Conservation (phyloP, 108 stramenopile species). For the Bacterosira constricta region DNA sequence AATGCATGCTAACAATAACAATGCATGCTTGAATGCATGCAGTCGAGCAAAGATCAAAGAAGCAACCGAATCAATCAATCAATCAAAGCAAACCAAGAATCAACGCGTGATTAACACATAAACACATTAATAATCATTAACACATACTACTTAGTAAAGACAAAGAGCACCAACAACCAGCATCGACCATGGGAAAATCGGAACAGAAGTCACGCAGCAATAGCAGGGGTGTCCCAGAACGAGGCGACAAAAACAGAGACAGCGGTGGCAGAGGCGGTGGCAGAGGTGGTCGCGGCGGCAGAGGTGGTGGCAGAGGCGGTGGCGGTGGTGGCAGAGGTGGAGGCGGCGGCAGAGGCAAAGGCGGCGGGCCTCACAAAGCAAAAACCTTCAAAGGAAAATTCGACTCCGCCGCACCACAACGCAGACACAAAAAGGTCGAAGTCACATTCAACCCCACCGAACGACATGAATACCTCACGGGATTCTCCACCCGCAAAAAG, state of each 20-base stretch:
- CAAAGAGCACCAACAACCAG: no score
- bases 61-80: no score
- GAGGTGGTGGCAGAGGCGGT: neutral
- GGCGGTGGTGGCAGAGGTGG: neutral
- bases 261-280: neutral
- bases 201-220: no score
- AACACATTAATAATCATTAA: no score
- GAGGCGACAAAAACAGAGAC: neutral
- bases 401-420: neutral
- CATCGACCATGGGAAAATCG: no score
- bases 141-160: no score
- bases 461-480: constrained; percentile 67
- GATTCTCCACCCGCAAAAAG: constrained; percentile 76
- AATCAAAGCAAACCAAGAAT: no score
- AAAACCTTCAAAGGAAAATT: neutral
- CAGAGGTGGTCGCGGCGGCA: neutral
- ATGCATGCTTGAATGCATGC: no score
- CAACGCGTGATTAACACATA: no score
- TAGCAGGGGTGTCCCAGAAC: no score
- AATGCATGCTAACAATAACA: no score
- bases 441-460: constrained; percentile 80
- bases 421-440: constrained; percentile 52
- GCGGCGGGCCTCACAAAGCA: neutral
- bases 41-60: no score
- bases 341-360: neutral